A percentile compares a stretch with the other conserved stretches of the same genome.
phyloP scores from a whole-genome alignment of 495 filamentous ascomycete species.

The Penicillium steckii region DNA sequence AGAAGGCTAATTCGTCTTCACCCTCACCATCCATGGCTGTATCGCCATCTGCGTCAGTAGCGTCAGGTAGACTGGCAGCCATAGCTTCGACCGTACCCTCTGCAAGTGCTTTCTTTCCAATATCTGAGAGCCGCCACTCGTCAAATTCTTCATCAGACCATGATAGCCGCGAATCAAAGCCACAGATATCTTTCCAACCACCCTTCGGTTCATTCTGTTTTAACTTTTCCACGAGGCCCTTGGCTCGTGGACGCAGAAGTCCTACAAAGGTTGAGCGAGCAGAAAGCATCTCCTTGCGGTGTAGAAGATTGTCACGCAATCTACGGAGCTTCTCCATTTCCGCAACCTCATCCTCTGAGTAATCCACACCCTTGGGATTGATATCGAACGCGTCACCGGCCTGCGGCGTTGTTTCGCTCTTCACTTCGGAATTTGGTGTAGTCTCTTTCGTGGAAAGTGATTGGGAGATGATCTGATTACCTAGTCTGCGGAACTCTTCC shows the following conservation, averaged over 20 bases:
- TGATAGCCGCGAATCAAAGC: constrained; percentile 59
- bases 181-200: constrained; percentile 65
- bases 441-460: constrained; percentile 24
- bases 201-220: constrained; percentile 50
- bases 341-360: constrained; percentile 40
- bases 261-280: constrained; percentile 44
- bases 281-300: constrained; percentile 42
- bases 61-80: constrained; percentile 28
- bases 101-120: constrained; percentile 40
- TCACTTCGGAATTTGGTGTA: constrained; percentile 6
- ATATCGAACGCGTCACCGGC: constrained; percentile 58
- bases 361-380: constrained; percentile 30
- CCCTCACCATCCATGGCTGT: constrained; percentile 32
- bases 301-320: constrained; percentile 35
- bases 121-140: constrained; percentile 46
- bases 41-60: constrained; percentile 38
- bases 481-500: constrained; percentile 56
- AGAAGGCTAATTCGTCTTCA: constrained; percentile 27
- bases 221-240: constrained; percentile 42
- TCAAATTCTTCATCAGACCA: constrained; percentile 64
- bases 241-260: constrained; percentile 44
- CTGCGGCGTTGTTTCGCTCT: constrained; percentile 70
- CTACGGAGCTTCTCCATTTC: constrained; percentile 44
- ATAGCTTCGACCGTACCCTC: constrained; percentile 41
- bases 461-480: constrained; percentile 47